Base-by-base conservation (phyloP, 805 yeast species). In the Clavispora fructus region DNA sequence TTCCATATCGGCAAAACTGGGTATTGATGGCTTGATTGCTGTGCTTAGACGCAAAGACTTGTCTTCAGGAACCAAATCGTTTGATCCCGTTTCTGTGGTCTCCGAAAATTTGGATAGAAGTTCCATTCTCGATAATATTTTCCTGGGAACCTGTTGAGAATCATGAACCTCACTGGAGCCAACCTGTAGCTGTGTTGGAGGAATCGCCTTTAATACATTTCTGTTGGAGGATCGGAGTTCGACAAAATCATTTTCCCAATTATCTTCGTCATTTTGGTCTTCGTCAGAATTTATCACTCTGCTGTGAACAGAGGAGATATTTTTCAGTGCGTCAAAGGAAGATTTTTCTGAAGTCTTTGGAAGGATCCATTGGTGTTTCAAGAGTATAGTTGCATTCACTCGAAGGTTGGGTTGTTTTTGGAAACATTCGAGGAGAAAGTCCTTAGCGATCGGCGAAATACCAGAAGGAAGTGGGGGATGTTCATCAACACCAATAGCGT, bases 401-500 rank as follows among this genome's bases (percentile, higher is more conserved):
- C 96, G 68, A 25, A 77, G 61, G 23, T 67, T 68, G 1, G 92
- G 87, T 52, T 83, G 83, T 56, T 82, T 82, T 53, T 82, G 84
- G 54, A 87, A 84, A 58, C 96, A 88, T 50, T 78, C 79, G 42
- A 73, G 54, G 11, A 86, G 63, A 51, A 88, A 83, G 52, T 85
- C 87, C 35, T 71, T 69, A 7, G 73, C 73, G 49, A 64, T 31
- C 0, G 69, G 56, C 0, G 80, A 63, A 5, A 78, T 59, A 3
- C 69, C 64, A 8, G 71, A 70, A 0, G 95, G 95, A 17, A 87
- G 64, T 0, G 84, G 82, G 1, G 92, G 89, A 45, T 75, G 74
- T 14, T 80, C 85, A 43, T 86, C 88, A 6, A 84, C 79, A 0
- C 88, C 95, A 43, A 88, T 85, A 0, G 94, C 90, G 67, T 85